These are phyloP conservation scores for Allantophomopsis lycopodina DNA, from an alignment of 2,329 filamentous ascomycete species.

Conservation along the genomic window DNA sequence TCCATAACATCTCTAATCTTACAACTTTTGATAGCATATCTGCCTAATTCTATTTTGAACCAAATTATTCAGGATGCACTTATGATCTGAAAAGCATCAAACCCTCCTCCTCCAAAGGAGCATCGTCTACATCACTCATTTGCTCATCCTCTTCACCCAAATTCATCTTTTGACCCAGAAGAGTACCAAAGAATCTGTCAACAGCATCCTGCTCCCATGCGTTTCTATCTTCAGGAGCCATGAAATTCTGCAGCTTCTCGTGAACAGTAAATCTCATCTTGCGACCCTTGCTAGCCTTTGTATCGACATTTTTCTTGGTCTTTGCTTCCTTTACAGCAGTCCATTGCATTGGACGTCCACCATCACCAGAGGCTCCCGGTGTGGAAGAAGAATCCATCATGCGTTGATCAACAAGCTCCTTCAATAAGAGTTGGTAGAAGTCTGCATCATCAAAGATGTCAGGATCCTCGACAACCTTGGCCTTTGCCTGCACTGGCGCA, in stretches of 20 bases:
- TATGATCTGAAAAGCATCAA: slow-evolving; percentile 18
- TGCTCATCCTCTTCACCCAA: slow-evolving; percentile 44
- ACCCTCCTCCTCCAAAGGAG: slow-evolving; percentile 17
- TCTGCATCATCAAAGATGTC: slow-evolving; percentile 83
- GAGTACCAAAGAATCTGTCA: slow-evolving; percentile 61
- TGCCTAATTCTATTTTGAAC: not conserved
- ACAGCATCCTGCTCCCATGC: slow-evolving; percentile 70
- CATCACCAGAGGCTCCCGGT: slow-evolving; percentile 19
- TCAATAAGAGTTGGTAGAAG: slow-evolving; percentile 87
- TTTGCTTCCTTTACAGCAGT: slow-evolving; percentile 64
- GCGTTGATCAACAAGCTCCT: slow-evolving; percentile 84
- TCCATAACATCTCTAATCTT: no score
- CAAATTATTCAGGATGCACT: not conserved
- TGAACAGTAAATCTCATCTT: slow-evolving; percentile 93
- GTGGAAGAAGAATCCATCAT: slow-evolving; percentile 48
- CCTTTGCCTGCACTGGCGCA: slow-evolving; percentile 53
- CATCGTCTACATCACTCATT: slow-evolving; percentile 35
- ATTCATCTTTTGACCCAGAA: slow-evolving; percentile 58
- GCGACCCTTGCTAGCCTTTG: slow-evolving; percentile 86
- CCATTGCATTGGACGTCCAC: slow-evolving; percentile 33
- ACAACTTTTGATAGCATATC: no score
- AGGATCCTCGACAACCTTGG: slow-evolving; percentile 40
- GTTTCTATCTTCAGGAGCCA: slow-evolving; percentile 77
- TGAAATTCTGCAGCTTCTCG: slow-evolving; percentile 96
- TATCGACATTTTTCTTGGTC: slow-evolving; percentile 73